These are phyloP conservation scores for Fusarium veterinarium DNA, from an alignment of 2,329 filamentous ascomycete genomes.

Conservation along the genomic window DNA sequence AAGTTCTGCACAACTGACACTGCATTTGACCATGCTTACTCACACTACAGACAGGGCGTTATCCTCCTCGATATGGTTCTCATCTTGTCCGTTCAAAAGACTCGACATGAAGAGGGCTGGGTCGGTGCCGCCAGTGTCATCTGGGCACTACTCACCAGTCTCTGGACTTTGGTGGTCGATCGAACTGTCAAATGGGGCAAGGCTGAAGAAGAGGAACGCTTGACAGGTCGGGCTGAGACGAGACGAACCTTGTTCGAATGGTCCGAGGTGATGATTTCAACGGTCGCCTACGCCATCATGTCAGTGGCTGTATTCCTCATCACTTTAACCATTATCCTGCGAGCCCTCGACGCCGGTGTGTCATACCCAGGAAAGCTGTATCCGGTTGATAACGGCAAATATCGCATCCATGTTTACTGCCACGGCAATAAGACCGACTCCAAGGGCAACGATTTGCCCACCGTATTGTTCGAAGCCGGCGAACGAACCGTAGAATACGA, in stretches of 20 bases:
- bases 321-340: constrained; percentile 82
- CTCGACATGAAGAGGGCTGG: constrained; percentile 89
- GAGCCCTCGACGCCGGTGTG: constrained; percentile 81
- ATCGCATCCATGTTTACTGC: constrained; percentile 88
- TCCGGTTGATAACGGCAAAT: constrained; percentile 85
- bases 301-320: constrained; percentile 77
- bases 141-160: constrained; percentile 81
- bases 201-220: constrained; percentile 87
- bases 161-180: constrained; percentile 84
- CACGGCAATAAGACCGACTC: constrained; percentile 73
- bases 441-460: constrained; percentile 70
- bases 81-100: constrained; percentile 77
- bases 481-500: constrained; percentile 82
- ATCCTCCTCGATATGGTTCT: constrained; percentile 77
- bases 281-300: constrained; percentile 76
- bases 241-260: constrained; percentile 86
- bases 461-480: constrained; percentile 86
- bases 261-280: constrained; percentile 81
- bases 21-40: constrained; percentile 35
- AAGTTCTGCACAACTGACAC: constrained; percentile 8
- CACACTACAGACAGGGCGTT: constrained; percentile 42
- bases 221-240: constrained; percentile 90
- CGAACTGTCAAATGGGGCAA: constrained; percentile 92
- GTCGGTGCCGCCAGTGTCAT: constrained; percentile 87
- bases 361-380: constrained; percentile 79